A percentile compares a stretch with the other conserved stretches of the same genome.
Evolutionary conservation across 495 filamentous ascomycete species (phyloP).

Genomic region (Podospora pseudopauciseta): DNA sequence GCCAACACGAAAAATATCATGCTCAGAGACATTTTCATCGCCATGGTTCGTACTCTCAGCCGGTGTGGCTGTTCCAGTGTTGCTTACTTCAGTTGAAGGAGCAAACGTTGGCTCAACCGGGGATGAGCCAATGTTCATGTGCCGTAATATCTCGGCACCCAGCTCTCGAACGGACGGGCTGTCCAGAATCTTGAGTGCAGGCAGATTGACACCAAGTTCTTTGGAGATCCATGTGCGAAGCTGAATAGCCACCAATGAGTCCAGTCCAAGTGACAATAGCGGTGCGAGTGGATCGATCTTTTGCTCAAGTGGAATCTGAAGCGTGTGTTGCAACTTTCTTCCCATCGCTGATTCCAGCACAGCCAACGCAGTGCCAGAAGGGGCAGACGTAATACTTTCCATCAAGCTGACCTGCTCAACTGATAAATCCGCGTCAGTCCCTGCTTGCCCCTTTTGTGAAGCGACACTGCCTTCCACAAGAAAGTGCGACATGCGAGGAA

Average conservation of each 20-base stretch:
- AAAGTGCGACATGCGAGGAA: not conserved
- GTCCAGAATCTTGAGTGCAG: conserved; percentile 21
- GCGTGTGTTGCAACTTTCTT: not conserved
- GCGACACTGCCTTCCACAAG: not conserved
- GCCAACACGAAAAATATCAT: not conserved
- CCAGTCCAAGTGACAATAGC: conserved; percentile 25
- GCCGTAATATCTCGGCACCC: conserved; percentile 7
- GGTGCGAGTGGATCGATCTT: conserved; percentile 7
- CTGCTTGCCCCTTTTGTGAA: not conserved
- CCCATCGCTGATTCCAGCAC: not conserved
- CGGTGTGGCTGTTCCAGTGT: not conserved
- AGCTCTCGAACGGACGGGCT: conserved; percentile 11
- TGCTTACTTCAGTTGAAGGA: not conserved
- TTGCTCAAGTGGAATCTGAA: conserved; percentile 1
- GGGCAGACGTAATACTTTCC: not conserved
- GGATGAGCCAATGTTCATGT: not conserved
- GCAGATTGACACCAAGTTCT: conserved; percentile 24
- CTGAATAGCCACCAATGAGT: conserved; percentile 37
- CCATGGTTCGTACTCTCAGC: not conserved
- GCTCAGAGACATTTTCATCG: not conserved
- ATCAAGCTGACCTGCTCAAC: not conserved
- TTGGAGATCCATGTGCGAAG: conserved; percentile 35
- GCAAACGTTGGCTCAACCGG: not conserved
- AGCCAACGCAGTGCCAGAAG: not conserved
- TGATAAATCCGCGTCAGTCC: not conserved